Percentiles rank a stretch among this genome's conserved stretches.
phyloP scores from a whole-genome alignment of 176 grass and related monocot genomes.

The Zoysia pacifica region DNA sequence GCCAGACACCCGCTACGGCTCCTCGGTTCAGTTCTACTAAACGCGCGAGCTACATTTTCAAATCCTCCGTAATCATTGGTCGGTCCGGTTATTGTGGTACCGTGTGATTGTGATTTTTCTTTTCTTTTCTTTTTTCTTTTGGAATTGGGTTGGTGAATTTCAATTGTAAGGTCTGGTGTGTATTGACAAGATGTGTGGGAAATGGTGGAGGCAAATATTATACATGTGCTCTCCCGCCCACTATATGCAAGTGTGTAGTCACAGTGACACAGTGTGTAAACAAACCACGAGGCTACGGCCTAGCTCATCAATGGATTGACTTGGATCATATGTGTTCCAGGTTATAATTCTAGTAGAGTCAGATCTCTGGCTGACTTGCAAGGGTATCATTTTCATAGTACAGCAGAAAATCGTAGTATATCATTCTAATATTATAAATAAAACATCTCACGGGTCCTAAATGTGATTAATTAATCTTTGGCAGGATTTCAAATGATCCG shows the following conservation, averaged over 20 bases:
- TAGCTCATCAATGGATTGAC: not conserved
- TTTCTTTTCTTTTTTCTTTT: too few relatives aligned
- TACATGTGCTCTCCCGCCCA: constrained; percentile 47
- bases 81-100: not conserved
- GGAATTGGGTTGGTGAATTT: not conserved
- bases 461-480: not conserved
- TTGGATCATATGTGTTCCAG: not conserved
- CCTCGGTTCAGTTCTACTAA: constrained; percentile 56
- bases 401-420: not conserved
- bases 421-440: not conserved
- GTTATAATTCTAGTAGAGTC: constrained; percentile 3
- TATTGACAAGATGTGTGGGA: constrained; percentile 4
- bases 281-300: constrained; percentile 1
- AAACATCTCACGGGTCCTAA: not conserved
- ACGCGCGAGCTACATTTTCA: not conserved
- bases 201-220: constrained; percentile 34
- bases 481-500: not conserved
- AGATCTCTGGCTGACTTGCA: not conserved
- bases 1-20: constrained; percentile 50
- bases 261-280: not conserved
- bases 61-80: not conserved
- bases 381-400: not conserved
- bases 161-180: not conserved
- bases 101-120: not conserved
- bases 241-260: not conserved